Percentiles rank a stretch among this genome's conserved stretches.
Evolutionary conservation across 2,329 filamentous ascomycete species (phyloP).

Genomic region (Phyllosticta citrichinensis): DNA sequence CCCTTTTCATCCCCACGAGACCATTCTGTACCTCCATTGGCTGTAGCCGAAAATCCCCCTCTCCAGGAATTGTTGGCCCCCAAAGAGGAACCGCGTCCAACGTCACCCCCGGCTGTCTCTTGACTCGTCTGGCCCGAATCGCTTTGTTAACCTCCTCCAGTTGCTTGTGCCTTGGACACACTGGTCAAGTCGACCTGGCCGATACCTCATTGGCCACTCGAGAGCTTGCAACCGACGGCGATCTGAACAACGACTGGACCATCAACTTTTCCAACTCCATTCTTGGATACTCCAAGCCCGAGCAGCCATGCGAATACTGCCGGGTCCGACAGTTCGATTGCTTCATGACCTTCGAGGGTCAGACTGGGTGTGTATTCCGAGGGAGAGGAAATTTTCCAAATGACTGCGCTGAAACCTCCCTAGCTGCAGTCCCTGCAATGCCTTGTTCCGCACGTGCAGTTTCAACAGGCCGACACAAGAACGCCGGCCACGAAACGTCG

Average conservation of each 20-base stretch:
- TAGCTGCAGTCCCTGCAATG: slow-evolving; percentile 36
- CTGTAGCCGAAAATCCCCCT: not conserved
- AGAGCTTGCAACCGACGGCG: slow-evolving; percentile 13
- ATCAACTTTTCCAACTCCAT: slow-evolving; percentile 38
- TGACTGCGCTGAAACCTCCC: not conserved
- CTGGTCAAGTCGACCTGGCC: not conserved
- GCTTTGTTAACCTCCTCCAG: not conserved
- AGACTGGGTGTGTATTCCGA: slow-evolving; percentile 16
- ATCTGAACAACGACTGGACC: slow-evolving; percentile 23
- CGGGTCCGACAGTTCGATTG: slow-evolving; percentile 37
- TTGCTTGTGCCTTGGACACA: not conserved
- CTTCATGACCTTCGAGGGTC: slow-evolving; percentile 33
- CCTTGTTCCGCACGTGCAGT: slow-evolving; percentile 39
- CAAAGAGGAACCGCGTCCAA: not conserved
- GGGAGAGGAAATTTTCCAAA: not conserved
- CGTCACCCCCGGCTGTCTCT: not conserved
- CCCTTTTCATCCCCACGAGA: not conserved
- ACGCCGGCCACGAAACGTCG: slow-evolving; percentile 24
- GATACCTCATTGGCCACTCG: not conserved
- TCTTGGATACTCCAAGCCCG: slow-evolving; percentile 36
- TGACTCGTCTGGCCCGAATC: not conserved
- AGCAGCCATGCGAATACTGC: slow-evolving; percentile 39
- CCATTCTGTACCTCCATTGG: not conserved
- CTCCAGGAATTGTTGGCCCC: not conserved
- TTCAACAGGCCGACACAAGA: slow-evolving; percentile 28